Evolutionary conservation across 345 rosid genomes (phyloP).

Genomic region (Brassica incana): DNA sequence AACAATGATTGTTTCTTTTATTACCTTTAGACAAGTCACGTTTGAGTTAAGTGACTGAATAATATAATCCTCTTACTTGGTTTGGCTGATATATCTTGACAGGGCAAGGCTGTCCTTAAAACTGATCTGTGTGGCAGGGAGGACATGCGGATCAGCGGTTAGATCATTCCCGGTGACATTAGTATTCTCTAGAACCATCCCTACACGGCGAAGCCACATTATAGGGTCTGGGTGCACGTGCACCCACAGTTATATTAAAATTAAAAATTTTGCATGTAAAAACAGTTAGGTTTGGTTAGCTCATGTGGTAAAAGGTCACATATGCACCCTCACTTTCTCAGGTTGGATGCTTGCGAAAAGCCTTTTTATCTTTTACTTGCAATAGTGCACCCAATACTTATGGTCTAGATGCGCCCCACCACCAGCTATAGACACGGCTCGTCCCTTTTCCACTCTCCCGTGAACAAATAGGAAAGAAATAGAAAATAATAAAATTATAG

Average conservation of each 20-base stretch:
- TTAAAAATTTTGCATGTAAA: no score
- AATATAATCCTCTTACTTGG: constrained; percentile 40
- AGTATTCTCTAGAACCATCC: constrained; percentile 73
- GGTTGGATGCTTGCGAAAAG: no score
- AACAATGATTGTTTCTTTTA: background rate
- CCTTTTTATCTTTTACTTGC: no score
- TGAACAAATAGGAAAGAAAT: background rate
- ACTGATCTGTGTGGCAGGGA: constrained; percentile 70
- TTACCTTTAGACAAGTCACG: background rate
- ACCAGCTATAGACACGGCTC: constrained; percentile 59
- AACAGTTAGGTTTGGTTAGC: no score
- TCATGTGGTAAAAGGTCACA: no score
- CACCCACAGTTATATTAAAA: no score
- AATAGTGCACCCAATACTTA: no score
- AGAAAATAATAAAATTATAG: no score
- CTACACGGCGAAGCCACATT: constrained; percentile 23
- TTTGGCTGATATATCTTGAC: constrained; percentile 51
- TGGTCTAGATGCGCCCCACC: constrained; percentile 28
- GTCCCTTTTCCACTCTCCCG: constrained; percentile 60
- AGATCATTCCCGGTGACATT: constrained; percentile 47
- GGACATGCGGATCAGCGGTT: constrained; percentile 59
- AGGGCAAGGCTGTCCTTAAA: constrained; percentile 51
- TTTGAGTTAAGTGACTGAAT: background rate
- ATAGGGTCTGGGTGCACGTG: no score
- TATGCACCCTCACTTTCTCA: no score